Evolutionary conservation across 2,329 filamentous ascomycete species (phyloP).

Genomic region (Epichloe baconii): DNA sequence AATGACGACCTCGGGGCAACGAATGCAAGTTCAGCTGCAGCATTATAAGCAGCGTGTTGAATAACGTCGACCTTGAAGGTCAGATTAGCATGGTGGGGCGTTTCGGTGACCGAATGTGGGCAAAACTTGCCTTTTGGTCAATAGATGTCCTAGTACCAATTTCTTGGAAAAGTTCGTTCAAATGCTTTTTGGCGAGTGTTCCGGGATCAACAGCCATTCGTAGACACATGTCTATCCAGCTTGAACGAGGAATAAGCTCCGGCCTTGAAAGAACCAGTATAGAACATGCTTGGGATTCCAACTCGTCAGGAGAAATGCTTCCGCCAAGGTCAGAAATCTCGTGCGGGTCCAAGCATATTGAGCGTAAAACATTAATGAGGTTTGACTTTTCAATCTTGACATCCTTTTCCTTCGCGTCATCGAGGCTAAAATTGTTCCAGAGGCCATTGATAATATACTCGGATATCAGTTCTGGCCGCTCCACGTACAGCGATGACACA

Average conservation of each 20-base stretch:
- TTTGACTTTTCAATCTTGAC: slow-evolving; percentile 52
- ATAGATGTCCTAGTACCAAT: slow-evolving; percentile 40
- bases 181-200: slow-evolving; percentile 51
- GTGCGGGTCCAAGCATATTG: slow-evolving; percentile 49
- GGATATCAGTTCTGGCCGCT: slow-evolving; percentile 44
- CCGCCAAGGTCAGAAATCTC: slow-evolving; percentile 30
- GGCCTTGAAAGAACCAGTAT: slow-evolving; percentile 67
- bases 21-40: slow-evolving; percentile 84
- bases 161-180: slow-evolving; percentile 53
- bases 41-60: slow-evolving; percentile 63
- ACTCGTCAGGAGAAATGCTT: slow-evolving; percentile 29
- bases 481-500: slow-evolving; percentile 52
- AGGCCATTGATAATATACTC: slow-evolving; percentile 56
- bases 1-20: slow-evolving; percentile 72
- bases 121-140: slow-evolving; percentile 35
- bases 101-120: neutral
- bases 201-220: slow-evolving; percentile 74
- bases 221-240: slow-evolving; percentile 84
- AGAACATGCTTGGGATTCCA: slow-evolving; percentile 61
- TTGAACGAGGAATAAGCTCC: slow-evolving; percentile 62
- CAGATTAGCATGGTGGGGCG: slow-evolving; percentile 1
- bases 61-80: slow-evolving; percentile 24
- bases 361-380: slow-evolving; percentile 46
- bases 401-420: slow-evolving; percentile 66
- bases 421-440: slow-evolving; percentile 64